Evolutionary conservation across 164 flowering plant species (phyloP), one percentile per base, ranked within the genome.

Genomic region (Echeveria elegans): DNA sequence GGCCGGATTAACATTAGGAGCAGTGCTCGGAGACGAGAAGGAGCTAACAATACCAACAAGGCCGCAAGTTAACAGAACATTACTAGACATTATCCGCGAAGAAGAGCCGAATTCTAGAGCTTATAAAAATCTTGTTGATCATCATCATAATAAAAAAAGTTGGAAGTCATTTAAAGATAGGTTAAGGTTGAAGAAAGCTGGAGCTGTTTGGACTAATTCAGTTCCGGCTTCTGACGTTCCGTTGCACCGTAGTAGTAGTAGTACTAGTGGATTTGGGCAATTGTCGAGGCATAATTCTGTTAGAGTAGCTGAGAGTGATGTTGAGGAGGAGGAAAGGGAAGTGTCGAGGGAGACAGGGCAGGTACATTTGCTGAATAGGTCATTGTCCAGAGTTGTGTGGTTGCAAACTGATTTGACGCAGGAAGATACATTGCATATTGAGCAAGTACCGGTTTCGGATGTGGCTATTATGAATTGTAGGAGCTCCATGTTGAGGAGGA

Each of bases 141-240:
- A 50, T 37, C 69, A 66, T 41, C 73, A 71, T 40, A 77, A 69
- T 47, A 77, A 65, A 65, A 79, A 71, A 48, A 74, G 71, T 59
- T 88, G 95, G 95, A 87, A 74, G 64, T 67, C 73, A 2, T 82
- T 92, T 64, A 82, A 80, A 38, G 87, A 85, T 19, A 79, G 85
- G 48, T 78, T 92, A 64, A 74, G 77, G 0, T 76, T 81, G 24
- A 81, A 83, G 40, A 82, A 85, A 3, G 78, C 75, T 18, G 83
- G 82, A 53, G 69, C 80, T 36, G 78, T 77, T 9, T 80, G 88
- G 83, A 66, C 79, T 16, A 62, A 82, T 6, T 66, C 84, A 40
- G 71, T 76, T 3, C 73, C 10, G 41, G 41, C 74, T 36, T 77
- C 79, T 36, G 38, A 50, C 8, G 28, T 3, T 50, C 26, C 28